These are phyloP conservation scores for Pleurotus sapidus DNA, from an alignment of 768 basidiomycete species.

Conservation along the genomic window DNA sequence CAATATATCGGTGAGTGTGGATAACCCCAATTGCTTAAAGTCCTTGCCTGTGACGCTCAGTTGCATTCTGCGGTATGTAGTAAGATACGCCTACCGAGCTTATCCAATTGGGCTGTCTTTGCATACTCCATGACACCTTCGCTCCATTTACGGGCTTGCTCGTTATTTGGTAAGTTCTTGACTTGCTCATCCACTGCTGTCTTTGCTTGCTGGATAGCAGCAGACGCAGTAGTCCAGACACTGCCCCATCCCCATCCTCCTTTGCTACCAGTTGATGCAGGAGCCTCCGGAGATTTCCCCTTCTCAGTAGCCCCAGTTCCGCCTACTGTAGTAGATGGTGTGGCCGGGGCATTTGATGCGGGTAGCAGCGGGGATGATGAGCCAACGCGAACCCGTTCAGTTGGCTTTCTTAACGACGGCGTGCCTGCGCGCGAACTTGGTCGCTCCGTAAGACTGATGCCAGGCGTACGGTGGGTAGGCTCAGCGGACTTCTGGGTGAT, in stretches of 20 bases:
- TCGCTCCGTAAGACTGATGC: slow-evolving; percentile 47
- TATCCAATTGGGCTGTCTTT: slow-evolving; percentile 86
- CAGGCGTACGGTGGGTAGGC: slow-evolving; percentile 54
- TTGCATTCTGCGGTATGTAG: not conserved
- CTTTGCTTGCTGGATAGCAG: slow-evolving; percentile 84
- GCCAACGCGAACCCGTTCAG: slow-evolving; percentile 53
- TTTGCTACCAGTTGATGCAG: slow-evolving; percentile 15
- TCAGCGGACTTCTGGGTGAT: slow-evolving; percentile 90
- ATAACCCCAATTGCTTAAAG: slow-evolving; percentile 83
- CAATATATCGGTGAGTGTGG: slow-evolving; percentile 86
- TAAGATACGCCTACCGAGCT: slow-evolving; percentile 58
- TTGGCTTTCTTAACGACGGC: slow-evolving; percentile 70
- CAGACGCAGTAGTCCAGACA: slow-evolving; percentile 87
- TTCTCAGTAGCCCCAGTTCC: slow-evolving; percentile 19
- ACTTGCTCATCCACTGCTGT: slow-evolving; percentile 92
- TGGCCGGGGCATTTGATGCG: not conserved
- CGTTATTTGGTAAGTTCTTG: slow-evolving; percentile 81
- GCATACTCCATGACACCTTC: slow-evolving; percentile 86
- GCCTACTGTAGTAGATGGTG: slow-evolving; percentile 11
- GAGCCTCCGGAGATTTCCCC: slow-evolving; percentile 17
- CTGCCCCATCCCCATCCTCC: slow-evolving; percentile 80
- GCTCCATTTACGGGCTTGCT: slow-evolving; percentile 86
- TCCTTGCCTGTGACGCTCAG: slow-evolving; percentile 64
- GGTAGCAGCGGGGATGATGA: not conserved
- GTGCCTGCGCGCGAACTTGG: slow-evolving; percentile 66